Percentiles rank a stretch among this genome's conserved stretches.
These are phyloP conservation scores for Candida alai DNA, from an alignment of 805 yeast species.

Conservation along the genomic window DNA sequence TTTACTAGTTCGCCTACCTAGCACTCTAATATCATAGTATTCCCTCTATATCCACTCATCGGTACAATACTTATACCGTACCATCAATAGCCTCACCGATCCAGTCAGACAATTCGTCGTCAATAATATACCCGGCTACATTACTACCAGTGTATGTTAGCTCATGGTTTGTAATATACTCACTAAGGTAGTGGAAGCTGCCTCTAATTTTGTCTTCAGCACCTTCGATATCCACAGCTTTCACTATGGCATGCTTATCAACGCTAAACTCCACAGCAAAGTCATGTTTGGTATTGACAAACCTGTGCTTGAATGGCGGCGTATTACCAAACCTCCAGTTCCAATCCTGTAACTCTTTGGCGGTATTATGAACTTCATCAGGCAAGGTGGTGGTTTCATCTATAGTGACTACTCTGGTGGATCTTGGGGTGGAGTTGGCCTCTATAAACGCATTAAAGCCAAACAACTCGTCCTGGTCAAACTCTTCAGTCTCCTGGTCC, in stretches of 20 bases:
- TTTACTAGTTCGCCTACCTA: no score
- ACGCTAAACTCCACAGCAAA: conserved; percentile 40
- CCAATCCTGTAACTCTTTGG: conserved; percentile 50
- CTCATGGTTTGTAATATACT: conserved; percentile 23
- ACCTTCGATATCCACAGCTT: conserved; percentile 15
- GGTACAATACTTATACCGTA: conserved; percentile 19
- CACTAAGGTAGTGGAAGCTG: conserved; percentile 32
- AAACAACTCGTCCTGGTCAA: conserved; percentile 29
- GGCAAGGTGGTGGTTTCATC: conserved; percentile 26
- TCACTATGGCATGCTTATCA: conserved; percentile 38
- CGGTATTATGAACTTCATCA: conserved; percentile 37
- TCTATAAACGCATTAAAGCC: conserved; percentile 30
- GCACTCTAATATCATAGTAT: no score
- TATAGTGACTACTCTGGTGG: conserved; percentile 15
- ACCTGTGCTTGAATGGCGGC: conserved; percentile 62
- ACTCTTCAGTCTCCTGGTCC: conserved; percentile 13
- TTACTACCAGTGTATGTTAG: conserved; percentile 40
- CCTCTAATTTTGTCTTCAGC: conserved; percentile 7
- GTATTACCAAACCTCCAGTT: conserved; percentile 75
- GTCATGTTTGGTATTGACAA: conserved; percentile 35
- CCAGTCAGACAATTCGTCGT: conserved; percentile 45
- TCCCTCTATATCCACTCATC: no score
- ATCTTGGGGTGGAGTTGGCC: conserved; percentile 15
- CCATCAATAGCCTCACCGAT: conserved; percentile 46
- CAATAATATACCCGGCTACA: conserved; percentile 41